These are phyloP conservation scores for Maudiozyma humilis DNA, from an alignment of 1,139 yeast genomes.

Conservation along the genomic window DNA sequence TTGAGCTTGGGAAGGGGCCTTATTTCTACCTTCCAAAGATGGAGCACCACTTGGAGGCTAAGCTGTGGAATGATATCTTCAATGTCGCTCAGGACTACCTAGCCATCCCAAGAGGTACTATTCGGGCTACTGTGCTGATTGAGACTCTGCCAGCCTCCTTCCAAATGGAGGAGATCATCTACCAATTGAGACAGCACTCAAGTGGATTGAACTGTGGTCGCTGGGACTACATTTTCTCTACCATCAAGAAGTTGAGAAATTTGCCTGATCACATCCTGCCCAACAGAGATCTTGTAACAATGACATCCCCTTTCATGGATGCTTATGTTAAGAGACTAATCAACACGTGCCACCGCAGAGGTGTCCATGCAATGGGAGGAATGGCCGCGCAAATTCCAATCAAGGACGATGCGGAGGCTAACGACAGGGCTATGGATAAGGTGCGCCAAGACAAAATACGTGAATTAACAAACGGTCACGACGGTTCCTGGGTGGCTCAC, in stretches of 20 bases:
- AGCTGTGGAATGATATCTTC: slow-evolving; percentile 69
- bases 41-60: slow-evolving; percentile 74
- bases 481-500: slow-evolving; percentile 84
- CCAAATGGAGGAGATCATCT: slow-evolving; percentile 66
- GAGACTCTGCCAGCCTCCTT: slow-evolving; percentile 67
- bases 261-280: slow-evolving; percentile 55
- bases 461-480: slow-evolving; percentile 71
- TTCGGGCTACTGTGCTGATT: slow-evolving; percentile 63
- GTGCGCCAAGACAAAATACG: slow-evolving; percentile 64
- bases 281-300: slow-evolving; percentile 63
- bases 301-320: slow-evolving; percentile 70
- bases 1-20: slow-evolving; percentile 60
- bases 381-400: slow-evolving; percentile 83
- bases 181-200: slow-evolving; percentile 57
- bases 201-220: slow-evolving; percentile 69
- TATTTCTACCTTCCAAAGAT: slow-evolving; percentile 71
- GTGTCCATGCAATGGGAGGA: slow-evolving; percentile 76
- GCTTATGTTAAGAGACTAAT: slow-evolving; percentile 61
- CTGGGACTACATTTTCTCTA: slow-evolving; percentile 69
- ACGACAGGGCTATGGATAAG: slow-evolving; percentile 54
- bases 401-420: slow-evolving; percentile 54
- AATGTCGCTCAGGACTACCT: slow-evolving; percentile 61
- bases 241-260: slow-evolving; percentile 56
- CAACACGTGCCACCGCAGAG: slow-evolving; percentile 60
- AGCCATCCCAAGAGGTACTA: slow-evolving; percentile 58